Conservation (phyloP, 805 yeast species). For the Sugiyamaella smithiae region DNA sequence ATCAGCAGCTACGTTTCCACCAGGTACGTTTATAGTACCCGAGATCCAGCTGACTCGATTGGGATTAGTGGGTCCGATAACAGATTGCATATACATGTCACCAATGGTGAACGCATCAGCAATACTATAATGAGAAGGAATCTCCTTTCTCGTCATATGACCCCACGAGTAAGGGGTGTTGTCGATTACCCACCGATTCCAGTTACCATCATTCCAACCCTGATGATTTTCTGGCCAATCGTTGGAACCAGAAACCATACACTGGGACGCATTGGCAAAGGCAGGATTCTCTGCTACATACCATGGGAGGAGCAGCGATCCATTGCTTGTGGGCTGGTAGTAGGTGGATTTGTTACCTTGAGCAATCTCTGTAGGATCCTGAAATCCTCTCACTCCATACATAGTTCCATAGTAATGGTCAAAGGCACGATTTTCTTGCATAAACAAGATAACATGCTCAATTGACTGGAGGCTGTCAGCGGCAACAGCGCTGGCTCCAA, state of each 20-base stretch:
- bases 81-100: constrained; percentile 29
- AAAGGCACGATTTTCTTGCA: constrained; percentile 32
- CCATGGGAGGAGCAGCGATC: constrained; percentile 25
- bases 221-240: constrained; percentile 28
- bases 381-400: constrained; percentile 31
- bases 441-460: constrained; percentile 26
- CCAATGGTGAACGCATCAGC: constrained; percentile 29
- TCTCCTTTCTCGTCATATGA: constrained; percentile 21
- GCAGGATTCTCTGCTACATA: constrained; percentile 21
- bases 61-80: constrained; percentile 30
- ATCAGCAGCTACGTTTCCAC: constrained; percentile 2
- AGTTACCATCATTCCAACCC: constrained; percentile 27
- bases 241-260: constrained; percentile 28
- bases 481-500: constrained; percentile 7
- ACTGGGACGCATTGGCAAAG: constrained; percentile 25
- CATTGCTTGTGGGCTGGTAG: constrained; percentile 22
- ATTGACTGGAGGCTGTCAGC: constrained; percentile 14
- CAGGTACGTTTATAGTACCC: constrained; percentile 23
- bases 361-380: constrained; percentile 27
- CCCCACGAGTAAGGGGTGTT: constrained; percentile 29
- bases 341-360: constrained; percentile 15
- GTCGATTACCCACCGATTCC: constrained; percentile 27
- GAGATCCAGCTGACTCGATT: constrained; percentile 29
- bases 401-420: constrained; percentile 29
- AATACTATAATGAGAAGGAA: constrained; percentile 28